Evolutionary conservation across 176 grass and related monocot genomes (phyloP), one percentile per base, ranked within the genome.

Genomic region (Oryza coarctata): DNA sequence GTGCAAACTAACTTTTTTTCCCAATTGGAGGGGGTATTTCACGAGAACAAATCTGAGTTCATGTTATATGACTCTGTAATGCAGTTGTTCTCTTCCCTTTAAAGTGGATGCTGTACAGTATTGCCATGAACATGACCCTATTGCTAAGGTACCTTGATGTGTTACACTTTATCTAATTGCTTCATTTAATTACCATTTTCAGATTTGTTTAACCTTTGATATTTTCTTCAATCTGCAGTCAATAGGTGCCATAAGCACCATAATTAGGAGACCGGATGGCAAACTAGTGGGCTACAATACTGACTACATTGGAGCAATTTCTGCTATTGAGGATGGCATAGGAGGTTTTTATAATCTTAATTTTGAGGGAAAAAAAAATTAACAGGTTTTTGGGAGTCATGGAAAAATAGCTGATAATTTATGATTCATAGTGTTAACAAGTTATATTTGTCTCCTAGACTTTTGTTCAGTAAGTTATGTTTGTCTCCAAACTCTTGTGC

Each of bases 301-400:
- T 32, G 95, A 95, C 73, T 98, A 98, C 63, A 74, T 95, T 86
- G 95, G 95, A 88, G 92, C 95, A 79, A 95, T 98, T 84, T 98
- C 95, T 88, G 95, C 95, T 64, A 95, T 95, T 85, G 95, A 95
- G 86, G 92, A 98, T 95, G 95, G 88, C 66, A 86, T 98, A 76
- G 90, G 91, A 93, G 92, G 95, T 98, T 78, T 44, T 74, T 61
- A 70, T 18, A 52, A 55, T 52, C 73, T 68, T 75, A 38, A 66
- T 10, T 60, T n/a, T 60, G 55, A 4, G n/a, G n/a, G n/a, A n/a
- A n/a, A n/a, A n/a, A n/a, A n/a, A n/a, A n/a, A n/a, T n/a, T n/a
- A 36, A 43, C 18, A 43, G 35, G 39, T 74, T 27, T 71, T 87
- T 74, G 25, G 71, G 12, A 29, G 33, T 22, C 32, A 67, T 31